Base-by-base conservation (phyloP, 176 grass and related monocot genomes). In the Puya raimondii region DNA sequence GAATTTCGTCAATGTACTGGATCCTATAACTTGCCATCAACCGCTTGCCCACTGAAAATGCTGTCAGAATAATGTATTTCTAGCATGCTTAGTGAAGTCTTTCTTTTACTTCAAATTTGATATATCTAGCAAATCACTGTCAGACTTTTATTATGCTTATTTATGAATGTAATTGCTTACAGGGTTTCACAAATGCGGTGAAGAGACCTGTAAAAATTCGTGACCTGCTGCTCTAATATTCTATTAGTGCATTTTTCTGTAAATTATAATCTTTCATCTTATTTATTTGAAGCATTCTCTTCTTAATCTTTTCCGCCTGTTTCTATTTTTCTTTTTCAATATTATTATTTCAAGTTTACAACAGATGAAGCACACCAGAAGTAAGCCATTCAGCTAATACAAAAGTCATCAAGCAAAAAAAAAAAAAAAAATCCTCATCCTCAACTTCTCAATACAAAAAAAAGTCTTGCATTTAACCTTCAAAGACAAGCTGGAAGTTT, bases 101-200 rank as follows among this genome's bases (percentile, higher is more conserved):
- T 56, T n/a, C 6, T 21, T 61, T 61, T 18, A 61, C 7, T 18
- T 61, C 2, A 20, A 16, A 22, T 61, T 61, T 20, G 21, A 9
- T 61, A 61, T 61, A 10, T 18, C 16, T 61, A n/a, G 17, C 16
- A 61, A 9, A 61, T 61, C 56, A 61, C 21, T 42, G 15, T 48
- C 15, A 12, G 48, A 29, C 17, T 27, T 48, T 42, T 42, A 48
- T 67, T 26, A 14, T 51, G 27, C 67, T 16, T 63, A 12, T 49
- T 80, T 49, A 84, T 63, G 23, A 67, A 59, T 51, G 50, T 52
- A 7, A 22, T 67, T 85, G 10, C 66, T 78, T 88, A 50, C 86
- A 97, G 93, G 93, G 93, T 76, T 97, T 92, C 74, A 92, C 93
- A 69, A 97, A 97, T 85, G 93, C 93, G 48, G 89, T 97, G 26